Conservation (phyloP, 306 rosid genomes). For the Lathyrus aphaca region DNA sequence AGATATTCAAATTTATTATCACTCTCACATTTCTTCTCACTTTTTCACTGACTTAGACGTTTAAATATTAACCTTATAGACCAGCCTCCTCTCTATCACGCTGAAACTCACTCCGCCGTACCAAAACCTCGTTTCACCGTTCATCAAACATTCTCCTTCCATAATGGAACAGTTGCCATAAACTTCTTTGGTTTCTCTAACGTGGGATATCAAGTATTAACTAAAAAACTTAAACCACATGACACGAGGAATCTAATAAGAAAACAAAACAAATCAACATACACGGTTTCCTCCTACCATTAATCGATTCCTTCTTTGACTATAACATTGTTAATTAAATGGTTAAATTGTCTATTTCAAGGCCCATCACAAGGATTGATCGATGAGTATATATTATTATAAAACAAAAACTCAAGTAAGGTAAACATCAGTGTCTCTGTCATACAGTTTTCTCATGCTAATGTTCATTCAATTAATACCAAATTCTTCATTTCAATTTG, state of each 20-base stretch:
- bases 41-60: no score
- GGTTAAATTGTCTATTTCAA: not conserved
- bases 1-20: no score
- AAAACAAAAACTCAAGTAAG: not conserved
- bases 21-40: no score
- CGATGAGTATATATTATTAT: not conserved
- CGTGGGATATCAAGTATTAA: not conserved
- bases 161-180: not conserved
- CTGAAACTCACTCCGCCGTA: no score
- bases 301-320: not conserved
- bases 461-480: not conserved
- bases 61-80: no score
- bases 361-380: constrained; percentile 4
- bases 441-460: not conserved
- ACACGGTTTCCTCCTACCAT: not conserved
- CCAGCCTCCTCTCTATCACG: no score
- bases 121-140: no score
- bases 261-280: constrained; percentile 3
- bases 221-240: not conserved
- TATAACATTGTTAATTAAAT: constrained; percentile 9
- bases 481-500: not conserved
- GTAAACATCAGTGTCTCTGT: constrained; percentile 1
- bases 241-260: not conserved
- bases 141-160: no score
- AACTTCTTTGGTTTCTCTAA: not conserved